A percentile compares a stretch with the other conserved stretches of the same genome.
Conservation (phyloP, 352 stramenopile species). For the Globisporangium megalacanthum region DNA sequence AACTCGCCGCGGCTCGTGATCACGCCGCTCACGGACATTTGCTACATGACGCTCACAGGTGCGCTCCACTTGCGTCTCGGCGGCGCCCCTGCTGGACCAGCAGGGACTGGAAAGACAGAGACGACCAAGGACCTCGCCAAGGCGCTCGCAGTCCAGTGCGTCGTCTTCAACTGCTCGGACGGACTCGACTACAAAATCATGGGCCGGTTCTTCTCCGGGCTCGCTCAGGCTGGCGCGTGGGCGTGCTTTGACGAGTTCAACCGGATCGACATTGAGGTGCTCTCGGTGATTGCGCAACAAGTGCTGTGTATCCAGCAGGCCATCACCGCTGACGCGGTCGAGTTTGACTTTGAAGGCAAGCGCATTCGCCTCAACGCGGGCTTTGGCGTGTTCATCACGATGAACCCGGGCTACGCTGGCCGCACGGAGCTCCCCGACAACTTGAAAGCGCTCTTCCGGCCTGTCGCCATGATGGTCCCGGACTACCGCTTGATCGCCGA, state of each 20-base stretch:
- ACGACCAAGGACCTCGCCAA: slow-evolving; percentile 95
- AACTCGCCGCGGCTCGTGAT: slow-evolving; percentile 83
- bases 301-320: slow-evolving; percentile 94
- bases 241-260: slow-evolving; percentile 97
- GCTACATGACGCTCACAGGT: slow-evolving; percentile 94
- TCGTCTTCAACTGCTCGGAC: slow-evolving; percentile 96
- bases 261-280: slow-evolving; percentile 94
- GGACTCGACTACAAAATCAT: slow-evolving; percentile 97
- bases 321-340: slow-evolving; percentile 82
- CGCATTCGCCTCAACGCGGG: slow-evolving; percentile 88
- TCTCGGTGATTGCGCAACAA: slow-evolving; percentile 95
- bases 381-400: slow-evolving; percentile 95
- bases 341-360: slow-evolving; percentile 94
- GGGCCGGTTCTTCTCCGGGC: slow-evolving; percentile 93
- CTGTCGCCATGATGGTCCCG: slow-evolving; percentile 94
- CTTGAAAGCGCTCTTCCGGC: slow-evolving; percentile 92
- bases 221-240: slow-evolving; percentile 91
- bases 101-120: slow-evolving; percentile 94
- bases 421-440: slow-evolving; percentile 92
- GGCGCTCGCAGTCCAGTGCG: slow-evolving; percentile 90
- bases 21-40: slow-evolving; percentile 83
- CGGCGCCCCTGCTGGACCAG: slow-evolving; percentile 89
- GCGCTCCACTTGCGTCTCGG: slow-evolving; percentile 90
- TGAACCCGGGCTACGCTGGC: slow-evolving; percentile 93
- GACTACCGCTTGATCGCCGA: slow-evolving; percentile 93